phyloP scores from a whole-genome alignment of 257 asterid species.

The Oldenlandia corymbosa region DNA sequence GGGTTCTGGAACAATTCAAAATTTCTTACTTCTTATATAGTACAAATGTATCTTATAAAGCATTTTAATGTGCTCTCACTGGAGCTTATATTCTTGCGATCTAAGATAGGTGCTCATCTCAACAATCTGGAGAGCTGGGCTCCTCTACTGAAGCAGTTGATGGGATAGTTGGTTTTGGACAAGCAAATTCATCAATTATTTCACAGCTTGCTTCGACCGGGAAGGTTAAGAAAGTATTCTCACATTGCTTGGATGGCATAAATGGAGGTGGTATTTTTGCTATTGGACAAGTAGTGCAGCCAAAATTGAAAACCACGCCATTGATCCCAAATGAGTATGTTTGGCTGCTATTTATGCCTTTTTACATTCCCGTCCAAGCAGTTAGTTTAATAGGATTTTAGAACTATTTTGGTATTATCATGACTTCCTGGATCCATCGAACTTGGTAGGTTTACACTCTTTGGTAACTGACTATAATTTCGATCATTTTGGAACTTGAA shows the following conservation, averaged over 20 bases:
- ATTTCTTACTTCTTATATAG: not conserved
- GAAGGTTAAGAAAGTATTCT: constrained; percentile 68
- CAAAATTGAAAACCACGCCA: constrained; percentile 70
- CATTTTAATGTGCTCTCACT: constrained; percentile 12
- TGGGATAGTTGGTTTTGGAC: constrained; percentile 96
- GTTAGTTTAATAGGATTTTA: not conserved
- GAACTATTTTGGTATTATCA: not conserved
- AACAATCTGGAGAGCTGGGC: constrained; percentile 84
- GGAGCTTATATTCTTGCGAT: constrained; percentile 28
- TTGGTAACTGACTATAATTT: not conserved
- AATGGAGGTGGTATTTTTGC: constrained; percentile 97
- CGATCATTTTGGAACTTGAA: not conserved
- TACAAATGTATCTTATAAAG: not conserved
- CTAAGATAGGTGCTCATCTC: constrained; percentile 72
- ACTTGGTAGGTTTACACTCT: not conserved
- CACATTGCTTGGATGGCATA: constrained; percentile 88
- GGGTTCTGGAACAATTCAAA: not conserved
- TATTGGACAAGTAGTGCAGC: constrained; percentile 85
- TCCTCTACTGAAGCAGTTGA: constrained; percentile 87
- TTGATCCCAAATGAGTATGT: constrained; percentile 74
- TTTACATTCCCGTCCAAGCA: not conserved
- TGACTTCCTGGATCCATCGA: not conserved
- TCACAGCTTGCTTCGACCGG: constrained; percentile 85
- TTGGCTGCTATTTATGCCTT: not conserved
- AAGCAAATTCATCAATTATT: constrained; percentile 83